Percentiles rank a stretch among this genome's conserved stretches.
These are phyloP conservation scores for Trichoderma guizhouense DNA, from an alignment of 2,329 filamentous ascomycete species.

Conservation along the genomic window DNA sequence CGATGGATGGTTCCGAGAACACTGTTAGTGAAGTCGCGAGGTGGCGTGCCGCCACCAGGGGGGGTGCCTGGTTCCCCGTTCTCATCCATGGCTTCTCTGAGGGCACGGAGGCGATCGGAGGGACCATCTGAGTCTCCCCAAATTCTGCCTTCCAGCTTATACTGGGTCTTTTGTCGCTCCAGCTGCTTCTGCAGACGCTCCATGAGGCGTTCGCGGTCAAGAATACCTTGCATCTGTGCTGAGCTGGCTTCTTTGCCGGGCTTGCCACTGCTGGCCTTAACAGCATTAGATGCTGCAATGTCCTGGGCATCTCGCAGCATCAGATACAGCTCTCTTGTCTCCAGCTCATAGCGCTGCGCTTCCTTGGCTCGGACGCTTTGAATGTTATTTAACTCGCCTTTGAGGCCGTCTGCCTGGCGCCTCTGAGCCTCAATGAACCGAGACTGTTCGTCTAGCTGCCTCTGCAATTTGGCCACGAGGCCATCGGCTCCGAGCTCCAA, in stretches of 20 bases:
- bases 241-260: conserved; percentile 59
- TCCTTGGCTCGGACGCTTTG: conserved; percentile 86
- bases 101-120: conserved; percentile 84
- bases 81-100: conserved; percentile 91
- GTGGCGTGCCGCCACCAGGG: conserved; percentile 50
- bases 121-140: conserved; percentile 82
- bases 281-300: conserved; percentile 81
- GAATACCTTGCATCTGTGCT: conserved; percentile 80
- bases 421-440: conserved; percentile 85
- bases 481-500: conserved; percentile 91
- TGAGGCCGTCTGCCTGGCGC: conserved; percentile 81
- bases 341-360: conserved; percentile 88
- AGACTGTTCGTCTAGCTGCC: conserved; percentile 87
- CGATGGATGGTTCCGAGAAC: conserved; percentile 71
- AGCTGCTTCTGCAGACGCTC: conserved; percentile 91
- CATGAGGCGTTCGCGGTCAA: conserved; percentile 91
- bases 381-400: conserved; percentile 82
- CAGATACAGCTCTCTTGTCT: conserved; percentile 93
- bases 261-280: conserved; percentile 52
- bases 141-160: conserved; percentile 89
- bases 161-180: conserved; percentile 95
- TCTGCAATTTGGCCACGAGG: conserved; percentile 86
- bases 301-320: conserved; percentile 98
- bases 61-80: conserved; percentile 42
- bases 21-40: conserved; percentile 65